Percentiles rank a stretch among this genome's conserved stretches.
Conservation (phyloP, 306 rosid species). For the Fagus crenata region DNA sequence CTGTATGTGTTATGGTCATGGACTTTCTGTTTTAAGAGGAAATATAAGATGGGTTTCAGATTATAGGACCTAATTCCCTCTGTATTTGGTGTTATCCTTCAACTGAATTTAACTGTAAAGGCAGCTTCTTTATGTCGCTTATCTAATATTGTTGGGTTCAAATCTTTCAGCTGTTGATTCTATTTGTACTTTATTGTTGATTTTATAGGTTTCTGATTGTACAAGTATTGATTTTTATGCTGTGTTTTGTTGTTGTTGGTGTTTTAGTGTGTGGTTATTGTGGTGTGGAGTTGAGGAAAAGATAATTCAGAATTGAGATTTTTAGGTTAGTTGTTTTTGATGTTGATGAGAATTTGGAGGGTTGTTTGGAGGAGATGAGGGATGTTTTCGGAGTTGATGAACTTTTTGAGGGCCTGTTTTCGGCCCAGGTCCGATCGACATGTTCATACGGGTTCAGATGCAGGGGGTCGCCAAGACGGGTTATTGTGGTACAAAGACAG, state of each 20-base stretch:
- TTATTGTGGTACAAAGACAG: constrained; percentile 66
- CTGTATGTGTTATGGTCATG: constrained; percentile 30
- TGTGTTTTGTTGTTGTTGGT: constrained; percentile 38
- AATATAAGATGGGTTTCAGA: constrained; percentile 18
- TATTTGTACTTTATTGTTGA: constrained; percentile 35
- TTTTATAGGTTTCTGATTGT: constrained; percentile 22
- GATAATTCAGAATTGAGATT: constrained; percentile 30
- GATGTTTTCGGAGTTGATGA: constrained; percentile 71
- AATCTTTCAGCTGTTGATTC: constrained; percentile 18
- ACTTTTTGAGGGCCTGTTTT: constrained; percentile 63
- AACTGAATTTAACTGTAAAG: constrained; percentile 31
- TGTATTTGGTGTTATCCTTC: constrained; percentile 23
- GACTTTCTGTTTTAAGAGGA: constrained; percentile 34
- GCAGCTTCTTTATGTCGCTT: constrained; percentile 26
- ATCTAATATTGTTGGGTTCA: constrained; percentile 22
- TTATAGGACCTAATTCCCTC: constrained; percentile 14
- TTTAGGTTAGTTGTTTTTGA: constrained; percentile 36
- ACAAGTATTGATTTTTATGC: constrained; percentile 26
- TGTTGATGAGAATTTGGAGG: constrained; percentile 60
- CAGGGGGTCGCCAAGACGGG: constrained; percentile 64
- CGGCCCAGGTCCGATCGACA: constrained; percentile 53
- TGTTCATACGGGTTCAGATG: constrained; percentile 42
- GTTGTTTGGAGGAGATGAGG: constrained; percentile 66
- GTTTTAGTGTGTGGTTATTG: constrained; percentile 37
- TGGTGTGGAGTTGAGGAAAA: constrained; percentile 35